Evolutionary conservation across 1,139 yeast genomes (phyloP), one percentile per base, ranked within the genome.

Genomic region (Yamadazyma buinensis): DNA sequence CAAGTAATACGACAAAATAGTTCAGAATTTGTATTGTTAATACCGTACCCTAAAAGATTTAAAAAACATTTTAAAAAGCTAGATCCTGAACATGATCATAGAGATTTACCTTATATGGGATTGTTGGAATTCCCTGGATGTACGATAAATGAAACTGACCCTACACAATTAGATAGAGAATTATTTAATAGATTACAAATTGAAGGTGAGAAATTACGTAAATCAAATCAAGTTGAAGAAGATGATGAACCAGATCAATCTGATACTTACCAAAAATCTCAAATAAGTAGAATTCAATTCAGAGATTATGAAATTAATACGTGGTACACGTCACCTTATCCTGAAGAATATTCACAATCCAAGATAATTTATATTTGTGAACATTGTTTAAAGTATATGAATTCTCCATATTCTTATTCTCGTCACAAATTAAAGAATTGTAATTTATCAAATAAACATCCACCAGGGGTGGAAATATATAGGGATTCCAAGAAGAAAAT

Each of bases 281-380:
- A 63, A 36, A 63, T 69, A 20, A 65, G 70, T 27, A 64, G 68
- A 37, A 82, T 90, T 18, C 84, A 79, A 45, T 79, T 90, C 44
- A 75, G 88, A 24, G 74, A 74, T 34, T 77, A 59, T 52, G 90
- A 82, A 53, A 85, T 90, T 19, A 83, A 82, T 41, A 86, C 97
- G 0, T 87, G 97, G 96, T 88, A 86, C 55, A 77, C 86, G 4
- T 83, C 97, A 0, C 97, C 97, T 1, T 92, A 86, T 52, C 97
- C 98, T 0, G 88, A 84, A 42, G 95, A 87, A 51, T 85, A 80
- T 50, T 77, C 87, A 23, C 72, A 71, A 29, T 75, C 79, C 34
- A 65, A 67, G 29, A 70, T 77, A 4, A 59, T 92, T 30, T 82
- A 80, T 52, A 72, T 92, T 13, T 92, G 98, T 57, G 95, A 87